Base-by-base conservation (phyloP, 176 grass and related monocot species). In the Eremochloa ophiuroides region DNA sequence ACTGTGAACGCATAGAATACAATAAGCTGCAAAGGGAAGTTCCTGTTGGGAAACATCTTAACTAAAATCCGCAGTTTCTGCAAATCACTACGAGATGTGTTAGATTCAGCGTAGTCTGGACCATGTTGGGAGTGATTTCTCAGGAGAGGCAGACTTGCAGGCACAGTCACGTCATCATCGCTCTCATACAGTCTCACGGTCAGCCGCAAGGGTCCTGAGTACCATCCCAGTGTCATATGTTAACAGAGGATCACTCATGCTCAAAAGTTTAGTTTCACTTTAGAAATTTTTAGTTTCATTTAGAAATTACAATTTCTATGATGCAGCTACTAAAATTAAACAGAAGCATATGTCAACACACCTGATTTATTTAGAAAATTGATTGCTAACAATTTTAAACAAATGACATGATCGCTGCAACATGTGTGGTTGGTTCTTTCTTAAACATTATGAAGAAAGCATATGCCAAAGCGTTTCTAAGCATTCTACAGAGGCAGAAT, bases 81-180 rank as follows among this genome's bases (percentile, higher is more conserved):
- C n/a, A n/a, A n/a, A n/a, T n/a, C n/a, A n/a, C n/a, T n/a, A n/a
- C n/a, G n/a, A n/a, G 87, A 76, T 56, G 73, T 87, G 75, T 75
- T 95, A 62, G 87, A 37, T 68, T 91, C 82, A 25, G 76, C 53
- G 40, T 71, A 60, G 27, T n/a, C 65, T 50, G n/a, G n/a, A n/a
- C 75, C 43, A 82, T 74, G 72, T 18, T 87, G 93, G 41, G 76
- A 41, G n/a, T 90, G 83, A 80, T 74, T 95, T 86, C 96, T 93
- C 66, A 99, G 56, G 43, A 99, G 82, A 88, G 96, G 96, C 60
- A 99, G 69, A 74, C 96, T 95, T 38, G 96, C 69, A 35, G 84
- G 82, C 40, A 93, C 64, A 9, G 7, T 12, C 3, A 18, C 0
- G 7, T 95, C 96, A 27, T 99, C 96, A 28, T 99, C 96, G 7